Conservation (phyloP, 1,284 basidiomycete genomes). For the Pyrrhoderma noxium region DNA sequence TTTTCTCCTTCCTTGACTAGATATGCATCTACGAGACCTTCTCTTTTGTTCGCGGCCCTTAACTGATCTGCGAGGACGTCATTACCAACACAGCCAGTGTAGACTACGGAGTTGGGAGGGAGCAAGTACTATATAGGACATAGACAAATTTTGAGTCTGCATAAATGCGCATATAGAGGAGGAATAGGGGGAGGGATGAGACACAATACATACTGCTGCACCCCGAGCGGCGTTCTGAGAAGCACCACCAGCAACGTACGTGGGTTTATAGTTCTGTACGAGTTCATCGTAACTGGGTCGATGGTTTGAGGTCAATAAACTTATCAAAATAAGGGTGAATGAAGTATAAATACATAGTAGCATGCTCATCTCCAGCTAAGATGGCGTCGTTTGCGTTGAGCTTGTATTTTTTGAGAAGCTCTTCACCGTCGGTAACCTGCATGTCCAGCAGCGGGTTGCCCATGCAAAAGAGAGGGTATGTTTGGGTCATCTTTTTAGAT, state of each 20-base stretch:
- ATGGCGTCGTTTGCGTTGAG: conserved; percentile 97
- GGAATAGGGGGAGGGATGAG: conserved; percentile 1
- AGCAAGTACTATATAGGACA: conserved; percentile 66
- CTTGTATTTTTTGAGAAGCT: conserved; percentile 83
- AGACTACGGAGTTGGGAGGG: conserved; percentile 87
- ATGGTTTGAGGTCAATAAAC: too few species aligned
- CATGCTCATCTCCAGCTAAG: conserved; percentile 86
- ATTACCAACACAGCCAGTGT: conserved; percentile 90
- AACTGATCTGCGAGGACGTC: conserved; percentile 89
- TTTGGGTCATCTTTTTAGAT: conserved; percentile 21
- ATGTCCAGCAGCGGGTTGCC: conserved; percentile 90
- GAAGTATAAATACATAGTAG: conserved; percentile 55
- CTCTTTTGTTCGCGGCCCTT: conserved; percentile 87
- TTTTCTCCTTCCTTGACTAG: conserved; percentile 81
- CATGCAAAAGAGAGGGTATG: conserved; percentile 65
- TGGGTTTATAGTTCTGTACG: conserved; percentile 69
- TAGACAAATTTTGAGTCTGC: not conserved
- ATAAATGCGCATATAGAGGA: not conserved
- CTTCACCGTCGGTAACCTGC: conserved; percentile 79
- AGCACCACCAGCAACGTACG: conserved; percentile 95
- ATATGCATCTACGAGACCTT: conserved; percentile 87
- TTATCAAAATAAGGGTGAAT: not conserved
- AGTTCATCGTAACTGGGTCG: conserved; percentile 95
- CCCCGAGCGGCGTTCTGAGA: conserved; percentile 95
- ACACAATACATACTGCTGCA: conserved; percentile 70